Conservation (phyloP, 805 yeast species). For the Ogataea naganishii region DNA sequence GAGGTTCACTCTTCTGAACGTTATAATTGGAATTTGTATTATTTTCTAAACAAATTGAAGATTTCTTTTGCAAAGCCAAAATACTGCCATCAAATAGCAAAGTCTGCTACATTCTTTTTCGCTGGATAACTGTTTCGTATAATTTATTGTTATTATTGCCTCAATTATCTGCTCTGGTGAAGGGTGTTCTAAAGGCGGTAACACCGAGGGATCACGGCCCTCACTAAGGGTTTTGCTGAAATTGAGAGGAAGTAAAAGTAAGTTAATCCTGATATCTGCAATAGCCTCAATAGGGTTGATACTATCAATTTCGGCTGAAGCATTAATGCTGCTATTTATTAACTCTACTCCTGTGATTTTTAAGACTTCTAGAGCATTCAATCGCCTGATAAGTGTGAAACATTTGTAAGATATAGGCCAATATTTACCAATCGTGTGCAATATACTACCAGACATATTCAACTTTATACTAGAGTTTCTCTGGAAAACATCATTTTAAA, state of each 20-base stretch:
- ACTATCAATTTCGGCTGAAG: conserved; percentile 17
- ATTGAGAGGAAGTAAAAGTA: conserved; percentile 22
- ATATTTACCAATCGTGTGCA: conserved; percentile 14
- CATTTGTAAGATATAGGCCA: conserved; percentile 23
- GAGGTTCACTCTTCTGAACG: no score
- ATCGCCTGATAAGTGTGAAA: conserved; percentile 16
- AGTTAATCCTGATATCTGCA: conserved; percentile 24
- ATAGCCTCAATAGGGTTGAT: conserved; percentile 29
- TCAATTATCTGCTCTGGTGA: no score
- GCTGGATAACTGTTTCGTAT: no score
- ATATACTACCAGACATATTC: conserved; percentile 9
- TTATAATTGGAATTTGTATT: no score
- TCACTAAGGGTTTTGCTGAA: conserved; percentile 16
- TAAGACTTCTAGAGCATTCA: conserved; percentile 16
- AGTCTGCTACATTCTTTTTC: no score
- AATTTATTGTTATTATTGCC: no score
- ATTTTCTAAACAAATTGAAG: no score
- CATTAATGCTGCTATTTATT: conserved; percentile 20
- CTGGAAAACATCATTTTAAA: no score
- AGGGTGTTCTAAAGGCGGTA: no score
- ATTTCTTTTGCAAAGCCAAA: no score
- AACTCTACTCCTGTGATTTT: conserved; percentile 9
- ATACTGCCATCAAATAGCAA: no score
- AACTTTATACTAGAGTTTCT: conserved; percentile 2
- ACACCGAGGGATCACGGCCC: no score